A percentile compares a stretch with the other conserved stretches of the same genome.
Evolutionary conservation across 2,329 filamentous ascomycete genomes (phyloP).

Genomic region (Aspergillus aculeatinus): DNA sequence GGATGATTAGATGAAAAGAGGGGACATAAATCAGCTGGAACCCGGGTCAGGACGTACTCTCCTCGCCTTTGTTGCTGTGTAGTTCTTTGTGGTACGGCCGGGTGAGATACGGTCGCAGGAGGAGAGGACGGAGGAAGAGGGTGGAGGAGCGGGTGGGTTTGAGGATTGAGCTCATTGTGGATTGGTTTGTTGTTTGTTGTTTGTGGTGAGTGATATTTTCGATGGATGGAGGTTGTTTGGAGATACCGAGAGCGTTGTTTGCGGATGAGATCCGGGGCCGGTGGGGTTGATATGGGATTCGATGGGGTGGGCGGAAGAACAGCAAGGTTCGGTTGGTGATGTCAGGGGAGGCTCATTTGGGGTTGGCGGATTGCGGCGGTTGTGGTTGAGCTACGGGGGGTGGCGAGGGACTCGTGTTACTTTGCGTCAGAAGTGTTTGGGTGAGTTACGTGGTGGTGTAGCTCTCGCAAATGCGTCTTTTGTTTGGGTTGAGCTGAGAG

Average conservation of each 20-base stretch:
- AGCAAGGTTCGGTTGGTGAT: not conserved
- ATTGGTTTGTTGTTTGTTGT: not conserved
- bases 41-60: not conserved
- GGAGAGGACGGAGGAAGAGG: not conserved
- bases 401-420: not conserved
- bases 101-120: not conserved
- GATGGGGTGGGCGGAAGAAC: not conserved
- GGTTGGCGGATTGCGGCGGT: not conserved
- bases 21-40: too few relatives aligned
- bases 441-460: too few relatives aligned
- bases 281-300: not conserved
- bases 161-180: not conserved
- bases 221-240: not conserved
- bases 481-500: too few relatives aligned
- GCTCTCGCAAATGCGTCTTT: too few relatives aligned
- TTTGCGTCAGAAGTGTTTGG: not conserved
- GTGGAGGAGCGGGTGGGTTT: not conserved
- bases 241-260: not conserved
- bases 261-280: not conserved
- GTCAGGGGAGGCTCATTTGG: not conserved
- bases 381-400: not conserved
- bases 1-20: not conserved
- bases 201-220: not conserved
- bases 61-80: constrained; percentile 9
- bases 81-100: constrained; percentile 1